Evolutionary conservation across 176 grass and related monocot genomes (phyloP).

Genomic region (Phoenix dactylifera): DNA sequence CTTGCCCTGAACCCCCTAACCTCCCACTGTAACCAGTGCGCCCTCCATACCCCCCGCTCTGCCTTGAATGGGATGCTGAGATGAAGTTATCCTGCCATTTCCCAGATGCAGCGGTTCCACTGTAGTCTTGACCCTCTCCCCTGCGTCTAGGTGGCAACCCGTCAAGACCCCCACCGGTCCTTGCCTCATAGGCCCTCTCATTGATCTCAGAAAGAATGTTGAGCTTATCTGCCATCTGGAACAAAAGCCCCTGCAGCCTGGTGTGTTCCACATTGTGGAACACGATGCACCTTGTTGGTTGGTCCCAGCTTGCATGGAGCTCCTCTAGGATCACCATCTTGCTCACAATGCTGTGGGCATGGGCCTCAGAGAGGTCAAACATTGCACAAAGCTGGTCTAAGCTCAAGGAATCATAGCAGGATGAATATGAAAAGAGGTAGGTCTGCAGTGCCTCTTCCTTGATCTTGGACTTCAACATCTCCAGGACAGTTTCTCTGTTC

Average conservation of each 20-base stretch:
- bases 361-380: constrained; percentile 73
- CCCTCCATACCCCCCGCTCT: constrained; percentile 25
- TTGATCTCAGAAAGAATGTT: constrained; percentile 74
- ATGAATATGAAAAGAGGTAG: constrained; percentile 74
- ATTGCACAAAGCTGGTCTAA: constrained; percentile 68
- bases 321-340: constrained; percentile 97
- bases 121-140: constrained; percentile 58
- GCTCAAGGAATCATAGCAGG: constrained; percentile 63
- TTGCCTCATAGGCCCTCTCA: constrained; percentile 81
- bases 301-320: constrained; percentile 84
- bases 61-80: constrained; percentile 36
- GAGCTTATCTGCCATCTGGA: constrained; percentile 93
- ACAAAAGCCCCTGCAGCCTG: constrained; percentile 76
- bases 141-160: constrained; percentile 55
- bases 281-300: constrained; percentile 71
- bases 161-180: constrained; percentile 82
- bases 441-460: constrained; percentile 92
- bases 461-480: constrained; percentile 79
- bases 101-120: constrained; percentile 17
- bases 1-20: constrained; percentile 28
- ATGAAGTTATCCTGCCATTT: constrained; percentile 80
- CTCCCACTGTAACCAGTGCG: constrained; percentile 46
- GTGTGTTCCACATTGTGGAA: constrained; percentile 92
- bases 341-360: constrained; percentile 69
- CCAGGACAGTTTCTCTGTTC: constrained; percentile 70